Evolutionary conservation across 2,329 filamentous ascomycete genomes (phyloP).

Genomic region (Fusarium lateritium): DNA sequence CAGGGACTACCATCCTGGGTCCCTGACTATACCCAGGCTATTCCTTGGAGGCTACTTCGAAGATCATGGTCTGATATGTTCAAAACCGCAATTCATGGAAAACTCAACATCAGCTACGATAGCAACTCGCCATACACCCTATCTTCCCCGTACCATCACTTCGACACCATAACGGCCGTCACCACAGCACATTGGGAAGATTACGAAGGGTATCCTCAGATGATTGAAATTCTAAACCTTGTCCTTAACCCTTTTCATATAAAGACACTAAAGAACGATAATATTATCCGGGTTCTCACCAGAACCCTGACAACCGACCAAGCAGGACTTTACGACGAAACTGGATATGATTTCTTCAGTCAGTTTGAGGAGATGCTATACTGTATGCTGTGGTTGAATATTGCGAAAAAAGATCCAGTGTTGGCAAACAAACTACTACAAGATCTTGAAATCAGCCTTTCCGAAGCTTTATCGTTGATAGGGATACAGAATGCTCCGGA

Average conservation of each 20-base stretch:
- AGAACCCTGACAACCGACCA: background rate
- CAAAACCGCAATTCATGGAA: background rate
- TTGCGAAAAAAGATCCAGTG: background rate
- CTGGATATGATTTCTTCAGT: background rate
- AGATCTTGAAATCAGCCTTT: background rate
- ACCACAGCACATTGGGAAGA: slow-evolving; percentile 6
- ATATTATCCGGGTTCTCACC: background rate
- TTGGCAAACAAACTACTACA: background rate
- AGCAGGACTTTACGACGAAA: background rate
- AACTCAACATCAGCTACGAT: background rate
- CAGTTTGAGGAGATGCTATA: background rate
- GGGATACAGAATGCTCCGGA: background rate
- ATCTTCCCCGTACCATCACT: background rate
- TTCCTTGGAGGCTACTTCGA: slow-evolving; percentile 11
- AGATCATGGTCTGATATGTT: slow-evolving; percentile 4
- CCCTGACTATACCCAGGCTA: slow-evolving; percentile 8
- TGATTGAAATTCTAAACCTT: slow-evolving; percentile 11
- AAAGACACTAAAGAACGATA: background rate
- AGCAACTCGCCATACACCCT: background rate
- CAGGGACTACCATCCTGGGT: slow-evolving; percentile 9
- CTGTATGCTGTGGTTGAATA: background rate
- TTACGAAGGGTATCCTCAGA: background rate
- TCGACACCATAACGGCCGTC: slow-evolving; percentile 2
- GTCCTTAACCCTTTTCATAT: background rate
- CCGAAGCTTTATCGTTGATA: background rate